A percentile compares a stretch with the other conserved stretches of the same genome.
Evolutionary conservation across 2,329 filamentous ascomycete species (phyloP).

Genomic region (Chaetothyriales sp.): DNA sequence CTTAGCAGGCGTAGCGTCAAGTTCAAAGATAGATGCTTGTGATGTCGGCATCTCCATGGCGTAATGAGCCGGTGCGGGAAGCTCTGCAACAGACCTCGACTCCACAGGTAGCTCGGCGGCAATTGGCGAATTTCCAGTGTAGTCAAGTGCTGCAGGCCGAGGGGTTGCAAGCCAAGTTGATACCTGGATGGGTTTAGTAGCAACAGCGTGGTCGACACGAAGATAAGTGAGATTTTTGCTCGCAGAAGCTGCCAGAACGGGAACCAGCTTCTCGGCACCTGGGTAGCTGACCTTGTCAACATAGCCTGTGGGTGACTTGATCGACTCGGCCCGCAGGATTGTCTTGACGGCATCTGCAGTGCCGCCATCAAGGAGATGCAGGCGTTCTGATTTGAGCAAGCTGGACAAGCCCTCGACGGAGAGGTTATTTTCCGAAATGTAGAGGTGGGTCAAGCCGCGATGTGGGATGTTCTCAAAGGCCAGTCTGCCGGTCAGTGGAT

Average conservation of each 20-base stretch:
- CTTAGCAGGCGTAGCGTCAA: slow-evolving; percentile 23
- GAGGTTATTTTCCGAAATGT: slow-evolving; percentile 42
- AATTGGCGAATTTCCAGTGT: slow-evolving; percentile 9
- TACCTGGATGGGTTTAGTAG: slow-evolving; percentile 29
- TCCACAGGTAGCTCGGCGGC: slow-evolving; percentile 20
- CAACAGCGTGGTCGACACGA: slow-evolving; percentile 40
- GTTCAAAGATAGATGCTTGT: slow-evolving; percentile 24
- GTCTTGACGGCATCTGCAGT: slow-evolving; percentile 27
- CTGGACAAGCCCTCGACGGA: slow-evolving; percentile 43
- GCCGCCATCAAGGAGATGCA: slow-evolving; percentile 45
- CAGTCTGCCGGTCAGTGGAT: slow-evolving; percentile 38
- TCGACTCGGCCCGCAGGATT: slow-evolving; percentile 8
- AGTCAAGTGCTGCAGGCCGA: slow-evolving; percentile 6
- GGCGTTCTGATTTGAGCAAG: slow-evolving; percentile 36
- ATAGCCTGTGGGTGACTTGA: slow-evolving; percentile 11
- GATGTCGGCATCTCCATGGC: slow-evolving; percentile 24
- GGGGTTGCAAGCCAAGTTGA: slow-evolving; percentile 1
- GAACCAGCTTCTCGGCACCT: slow-evolving; percentile 42
- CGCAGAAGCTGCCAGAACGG: slow-evolving; percentile 35
- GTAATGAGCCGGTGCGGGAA: slow-evolving; percentile 10
- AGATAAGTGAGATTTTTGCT: slow-evolving; percentile 39
- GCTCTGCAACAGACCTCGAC: slow-evolving; percentile 22
- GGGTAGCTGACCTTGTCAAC: slow-evolving; percentile 26
- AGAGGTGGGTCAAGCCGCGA: slow-evolving; percentile 46
- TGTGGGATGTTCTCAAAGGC: slow-evolving; percentile 43